A percentile compares a stretch with the other conserved stretches of the same genome.
Evolutionary conservation across 78 protist genomes (phyloP).

Genomic region (Dictyostelium discoideum): DNA sequence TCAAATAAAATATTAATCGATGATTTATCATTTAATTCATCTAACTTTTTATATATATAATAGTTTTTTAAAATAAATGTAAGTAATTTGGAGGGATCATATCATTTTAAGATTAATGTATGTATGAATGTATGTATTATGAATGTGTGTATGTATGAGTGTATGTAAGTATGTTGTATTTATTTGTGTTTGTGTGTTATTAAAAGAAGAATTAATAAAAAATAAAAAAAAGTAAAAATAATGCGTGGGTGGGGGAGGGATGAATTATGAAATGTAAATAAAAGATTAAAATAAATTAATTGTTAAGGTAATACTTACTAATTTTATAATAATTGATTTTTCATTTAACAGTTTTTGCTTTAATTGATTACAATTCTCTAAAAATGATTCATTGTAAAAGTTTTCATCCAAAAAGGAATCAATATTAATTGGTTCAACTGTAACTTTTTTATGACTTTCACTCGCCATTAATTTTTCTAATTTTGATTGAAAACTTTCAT

Average conservation of each 20-base stretch:
- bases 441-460: not conserved
- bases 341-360: conserved; percentile 33
- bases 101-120: not conserved
- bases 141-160: too few species aligned
- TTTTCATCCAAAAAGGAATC: conserved; percentile 16
- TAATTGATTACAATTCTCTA: not conserved
- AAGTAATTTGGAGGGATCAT: too few species aligned
- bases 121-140: not conserved
- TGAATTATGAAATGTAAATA: too few species aligned
- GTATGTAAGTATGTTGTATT: not conserved
- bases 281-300: too few species aligned
- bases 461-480: not conserved
- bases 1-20: not conserved
- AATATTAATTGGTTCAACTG: conserved; percentile 7
- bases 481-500: not conserved
- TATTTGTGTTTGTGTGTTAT: too few species aligned
- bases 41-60: not conserved
- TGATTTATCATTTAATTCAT: not conserved
- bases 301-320: not conserved
- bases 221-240: not conserved
- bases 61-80: too few species aligned
- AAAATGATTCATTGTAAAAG: conserved; percentile 39
- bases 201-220: not conserved
- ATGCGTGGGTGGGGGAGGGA: too few species aligned
- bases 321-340: not conserved